These are phyloP conservation scores for Hymenoscyphus fraxineus DNA, from an alignment of 2,329 filamentous ascomycete species.

Conservation along the genomic window DNA sequence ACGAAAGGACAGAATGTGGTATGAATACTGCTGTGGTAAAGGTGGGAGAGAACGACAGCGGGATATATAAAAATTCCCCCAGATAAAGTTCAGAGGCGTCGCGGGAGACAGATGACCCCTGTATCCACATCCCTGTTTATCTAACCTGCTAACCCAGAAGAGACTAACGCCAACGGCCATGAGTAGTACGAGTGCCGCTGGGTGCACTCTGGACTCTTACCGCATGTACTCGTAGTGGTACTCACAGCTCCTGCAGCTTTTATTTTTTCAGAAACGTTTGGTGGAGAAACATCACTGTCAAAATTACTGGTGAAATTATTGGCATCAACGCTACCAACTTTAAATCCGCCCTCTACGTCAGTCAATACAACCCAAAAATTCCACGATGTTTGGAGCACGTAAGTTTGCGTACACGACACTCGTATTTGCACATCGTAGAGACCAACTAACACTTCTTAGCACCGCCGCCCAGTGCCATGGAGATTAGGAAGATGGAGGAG, in stretches of 20 bases:
- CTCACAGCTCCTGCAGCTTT: no score
- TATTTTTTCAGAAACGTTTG: no score
- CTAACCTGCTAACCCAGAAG: no score
- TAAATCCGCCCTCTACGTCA: neutral
- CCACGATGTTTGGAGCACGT: slow-evolving; percentile 63
- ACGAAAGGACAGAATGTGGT: neutral
- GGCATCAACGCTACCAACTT: neutral
- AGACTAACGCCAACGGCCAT: no score
- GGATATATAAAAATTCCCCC: no score
- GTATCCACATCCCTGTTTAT: no score
- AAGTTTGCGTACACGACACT: slow-evolving; percentile 34
- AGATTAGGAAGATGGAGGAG: slow-evolving; percentile 66
- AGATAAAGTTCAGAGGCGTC: no score
- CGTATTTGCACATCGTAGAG: neutral
- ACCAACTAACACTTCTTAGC: slow-evolving; percentile 35
- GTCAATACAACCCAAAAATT: slow-evolving; percentile 4
- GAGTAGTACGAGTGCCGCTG: no score
- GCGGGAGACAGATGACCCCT: no score
- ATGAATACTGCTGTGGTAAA: neutral
- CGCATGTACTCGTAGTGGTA: no score
- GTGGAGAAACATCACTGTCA: neutral
- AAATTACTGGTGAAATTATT: neutral
- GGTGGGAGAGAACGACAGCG: neutral
- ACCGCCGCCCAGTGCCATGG: slow-evolving; percentile 65
- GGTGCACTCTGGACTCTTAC: no score